These are phyloP conservation scores for Paracamarosporium sp. DNA, from an alignment of 2,329 filamentous ascomycete species.

Conservation along the genomic window DNA sequence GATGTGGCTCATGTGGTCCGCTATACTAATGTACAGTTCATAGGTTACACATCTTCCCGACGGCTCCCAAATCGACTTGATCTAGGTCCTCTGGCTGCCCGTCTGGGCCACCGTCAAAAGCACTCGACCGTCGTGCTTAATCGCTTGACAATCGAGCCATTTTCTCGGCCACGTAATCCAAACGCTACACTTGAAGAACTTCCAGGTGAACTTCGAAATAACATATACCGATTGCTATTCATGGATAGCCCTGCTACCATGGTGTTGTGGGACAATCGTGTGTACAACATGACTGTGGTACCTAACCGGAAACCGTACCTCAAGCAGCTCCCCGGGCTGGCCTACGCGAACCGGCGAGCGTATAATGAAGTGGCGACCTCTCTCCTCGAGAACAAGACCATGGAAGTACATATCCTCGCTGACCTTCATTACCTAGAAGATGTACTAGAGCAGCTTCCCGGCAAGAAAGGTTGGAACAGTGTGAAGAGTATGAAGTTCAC, in stretches of 20 bases:
- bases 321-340: background rate
- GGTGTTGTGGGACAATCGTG: background rate
- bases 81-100: background rate
- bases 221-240: background rate
- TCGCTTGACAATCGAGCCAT: background rate
- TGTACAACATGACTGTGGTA: background rate
- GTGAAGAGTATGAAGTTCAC: background rate
- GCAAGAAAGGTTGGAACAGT: constrained; percentile 1
- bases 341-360: background rate
- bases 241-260: background rate
- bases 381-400: background rate
- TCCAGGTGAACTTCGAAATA: constrained; percentile 5
- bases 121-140: background rate
- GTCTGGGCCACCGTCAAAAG: background rate
- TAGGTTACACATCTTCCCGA: background rate
- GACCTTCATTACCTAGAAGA: constrained; percentile 6
- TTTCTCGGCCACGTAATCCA: background rate
- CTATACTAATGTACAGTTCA: background rate
- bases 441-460: background rate
- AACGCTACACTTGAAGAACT: background rate
- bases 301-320: background rate
- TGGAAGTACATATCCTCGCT: background rate
- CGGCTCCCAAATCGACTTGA: background rate
- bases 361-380: background rate
- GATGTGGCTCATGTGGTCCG: background rate